Evolutionary conservation across 306 rosid species (phyloP), one percentile per base, ranked within the genome.

Genomic region (Quercus agrifolia): DNA sequence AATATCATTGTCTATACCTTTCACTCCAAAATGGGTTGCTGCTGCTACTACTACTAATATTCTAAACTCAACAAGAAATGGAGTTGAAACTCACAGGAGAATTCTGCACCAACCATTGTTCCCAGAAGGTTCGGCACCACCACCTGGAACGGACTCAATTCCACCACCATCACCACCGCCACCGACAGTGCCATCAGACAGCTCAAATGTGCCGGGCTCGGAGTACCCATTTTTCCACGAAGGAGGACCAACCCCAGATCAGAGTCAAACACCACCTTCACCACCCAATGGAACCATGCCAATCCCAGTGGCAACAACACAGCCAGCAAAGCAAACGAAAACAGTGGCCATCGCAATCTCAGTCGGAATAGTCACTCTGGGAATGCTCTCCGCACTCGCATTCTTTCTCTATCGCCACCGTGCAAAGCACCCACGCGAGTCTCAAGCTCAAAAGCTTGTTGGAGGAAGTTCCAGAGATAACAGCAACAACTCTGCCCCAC

Each of bases 371-470:
- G 98, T 95, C 44, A 90, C 96, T 6, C 93, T 95, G 6, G 99
- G 99, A 9, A 95, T 95, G 99, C 88, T 95, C 56, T 91, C 99
- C 1, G 99, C 92, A 4, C 93, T 95, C 5, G 96, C 97, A 1
- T 91, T 92, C 80, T 95, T 92, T 62, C 72, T 95, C 66, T 95
- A 88, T 77, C 92, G 88, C 56, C 98, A 92, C 92, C 88, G 99
- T 20, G 88, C 81, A 23, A 92, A 86, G 76, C 93, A 88, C 64
- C 89, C 89, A 3, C 76, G 77, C 46, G 97, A 92, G 77, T 73
- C 72, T 33, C 41, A 49, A 12, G 17, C 92, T 6, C 90, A 87
- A 33, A 90, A 92, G 72, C 95, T 94, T 18, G 97, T 90, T 17
- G 75, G 77, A 8, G 82, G 85, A 55, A 71, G 74, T 76, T 83